Evolutionary conservation across 2,329 filamentous ascomycete genomes (phyloP).

Genomic region (Stachybotrys echinatus): DNA sequence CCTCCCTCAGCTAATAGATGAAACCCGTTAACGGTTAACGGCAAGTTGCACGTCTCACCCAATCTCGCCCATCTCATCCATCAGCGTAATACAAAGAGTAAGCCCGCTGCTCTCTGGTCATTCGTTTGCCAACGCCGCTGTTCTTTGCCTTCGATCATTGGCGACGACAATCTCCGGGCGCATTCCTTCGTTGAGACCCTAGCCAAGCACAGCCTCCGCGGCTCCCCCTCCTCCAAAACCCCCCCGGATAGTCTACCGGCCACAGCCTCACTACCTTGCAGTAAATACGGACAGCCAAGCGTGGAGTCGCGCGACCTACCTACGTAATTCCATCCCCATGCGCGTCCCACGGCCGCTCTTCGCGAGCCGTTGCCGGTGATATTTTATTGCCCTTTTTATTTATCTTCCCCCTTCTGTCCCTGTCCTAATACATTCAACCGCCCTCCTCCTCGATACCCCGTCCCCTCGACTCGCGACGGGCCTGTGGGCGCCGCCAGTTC

Average conservation of each 20-base stretch:
- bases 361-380: not conserved
- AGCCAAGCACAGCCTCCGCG: not conserved
- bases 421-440: not conserved
- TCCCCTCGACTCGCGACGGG: not conserved
- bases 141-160: too few relatives aligned
- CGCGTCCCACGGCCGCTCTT: not conserved
- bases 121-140: too few relatives aligned
- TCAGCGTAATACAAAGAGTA: too few relatives aligned
- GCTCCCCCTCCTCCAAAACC: too few relatives aligned
- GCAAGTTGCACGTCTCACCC: too few relatives aligned
- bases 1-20: too few relatives aligned
- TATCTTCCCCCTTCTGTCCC: constrained; percentile 1
- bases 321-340: not conserved
- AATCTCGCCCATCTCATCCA: too few relatives aligned
- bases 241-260: not conserved
- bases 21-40: too few relatives aligned
- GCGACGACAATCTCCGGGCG: too few relatives aligned
- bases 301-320: not conserved
- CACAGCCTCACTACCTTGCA: not conserved
- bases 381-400: too few relatives aligned
- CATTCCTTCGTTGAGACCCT: not conserved
- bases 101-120: too few relatives aligned
- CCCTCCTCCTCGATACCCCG: not conserved
- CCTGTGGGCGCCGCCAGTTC: not conserved
- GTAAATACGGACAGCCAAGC: not conserved